These are phyloP conservation scores for Xanthoconium purpureum DNA, from an alignment of 768 basidiomycete genomes.

Conservation along the genomic window DNA sequence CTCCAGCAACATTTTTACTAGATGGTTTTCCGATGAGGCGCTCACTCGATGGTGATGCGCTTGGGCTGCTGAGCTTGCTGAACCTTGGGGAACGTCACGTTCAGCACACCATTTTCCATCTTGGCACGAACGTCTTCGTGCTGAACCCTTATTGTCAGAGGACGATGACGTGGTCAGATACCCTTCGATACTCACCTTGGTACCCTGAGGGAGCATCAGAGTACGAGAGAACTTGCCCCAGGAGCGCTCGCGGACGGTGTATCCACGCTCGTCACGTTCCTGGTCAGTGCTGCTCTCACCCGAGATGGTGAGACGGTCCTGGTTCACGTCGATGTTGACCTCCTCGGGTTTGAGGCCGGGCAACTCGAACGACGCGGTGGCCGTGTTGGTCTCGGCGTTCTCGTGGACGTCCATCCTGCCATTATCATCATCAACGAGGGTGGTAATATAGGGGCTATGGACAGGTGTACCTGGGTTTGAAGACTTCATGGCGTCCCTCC, in stretches of 20 bases:
- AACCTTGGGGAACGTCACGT: constrained; percentile 51
- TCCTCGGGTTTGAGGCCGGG: constrained; percentile 53
- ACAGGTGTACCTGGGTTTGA: constrained; percentile 32
- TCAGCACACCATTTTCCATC: constrained; percentile 52
- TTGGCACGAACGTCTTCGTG: constrained; percentile 38
- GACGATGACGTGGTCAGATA: neutral
- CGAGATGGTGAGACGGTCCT: constrained; percentile 48
- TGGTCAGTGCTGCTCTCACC: constrained; percentile 41
- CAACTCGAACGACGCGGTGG: constrained; percentile 57
- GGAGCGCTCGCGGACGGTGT: constrained; percentile 42
- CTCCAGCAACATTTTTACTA: neutral
- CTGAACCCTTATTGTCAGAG: constrained; percentile 12
- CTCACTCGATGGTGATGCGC: constrained; percentile 37
- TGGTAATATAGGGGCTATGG: neutral
- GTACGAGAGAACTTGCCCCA: constrained; percentile 49
- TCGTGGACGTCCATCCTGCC: constrained; percentile 58
- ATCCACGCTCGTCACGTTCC: constrained; percentile 36
- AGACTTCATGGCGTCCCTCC: constrained; percentile 13
- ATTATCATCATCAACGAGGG: neutral
- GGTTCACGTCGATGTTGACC: constrained; percentile 49
- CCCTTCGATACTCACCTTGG: constrained; percentile 37
- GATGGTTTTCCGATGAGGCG: neutral
- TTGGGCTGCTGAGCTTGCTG: constrained; percentile 36
- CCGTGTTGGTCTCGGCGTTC: constrained; percentile 41
- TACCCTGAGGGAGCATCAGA: constrained; percentile 45